Conservation (phyloP, 2,329 filamentous ascomycete genomes). For the Colletotrichum kahawae region DNA sequence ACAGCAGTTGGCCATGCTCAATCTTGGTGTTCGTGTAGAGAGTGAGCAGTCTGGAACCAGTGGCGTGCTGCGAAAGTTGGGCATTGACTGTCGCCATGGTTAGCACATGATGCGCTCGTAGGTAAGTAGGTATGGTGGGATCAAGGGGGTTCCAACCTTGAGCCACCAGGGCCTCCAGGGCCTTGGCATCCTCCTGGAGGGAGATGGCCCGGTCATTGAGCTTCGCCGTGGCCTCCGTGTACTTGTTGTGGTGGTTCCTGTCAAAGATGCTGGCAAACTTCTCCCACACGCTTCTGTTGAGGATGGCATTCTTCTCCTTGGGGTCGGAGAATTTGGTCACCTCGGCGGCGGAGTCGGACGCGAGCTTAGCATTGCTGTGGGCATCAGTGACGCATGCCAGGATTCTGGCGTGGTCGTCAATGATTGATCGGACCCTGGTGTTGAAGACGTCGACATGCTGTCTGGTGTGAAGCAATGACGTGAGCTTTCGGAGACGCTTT, state of each 20-base stretch:
- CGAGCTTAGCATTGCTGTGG: neutral
- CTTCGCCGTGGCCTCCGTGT: neutral
- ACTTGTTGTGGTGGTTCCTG: neutral
- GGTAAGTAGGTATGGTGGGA: neutral
- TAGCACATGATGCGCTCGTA: neutral
- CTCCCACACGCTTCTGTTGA: neutral
- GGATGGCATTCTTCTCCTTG: neutral
- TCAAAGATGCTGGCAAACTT: neutral
- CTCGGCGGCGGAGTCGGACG: neutral
- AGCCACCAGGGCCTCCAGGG: neutral
- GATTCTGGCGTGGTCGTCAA: neutral
- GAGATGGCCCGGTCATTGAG: neutral
- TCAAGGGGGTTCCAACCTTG: neutral
- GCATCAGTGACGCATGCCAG: neutral
- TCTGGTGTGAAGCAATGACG: neutral
- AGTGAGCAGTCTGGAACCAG: neutral
- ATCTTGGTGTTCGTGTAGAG: neutral
- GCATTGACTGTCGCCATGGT: neutral
- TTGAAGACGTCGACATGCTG: neutral
- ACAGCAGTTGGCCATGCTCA: neutral
- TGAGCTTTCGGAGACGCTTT: neutral
- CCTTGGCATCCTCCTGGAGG: neutral
- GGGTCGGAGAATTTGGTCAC: neutral
- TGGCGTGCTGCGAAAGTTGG: neutral
- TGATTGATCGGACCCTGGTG: neutral